Evolutionary conservation across 768 basidiomycete species (phyloP).

Genomic region (Leccinum barrowsii): DNA sequence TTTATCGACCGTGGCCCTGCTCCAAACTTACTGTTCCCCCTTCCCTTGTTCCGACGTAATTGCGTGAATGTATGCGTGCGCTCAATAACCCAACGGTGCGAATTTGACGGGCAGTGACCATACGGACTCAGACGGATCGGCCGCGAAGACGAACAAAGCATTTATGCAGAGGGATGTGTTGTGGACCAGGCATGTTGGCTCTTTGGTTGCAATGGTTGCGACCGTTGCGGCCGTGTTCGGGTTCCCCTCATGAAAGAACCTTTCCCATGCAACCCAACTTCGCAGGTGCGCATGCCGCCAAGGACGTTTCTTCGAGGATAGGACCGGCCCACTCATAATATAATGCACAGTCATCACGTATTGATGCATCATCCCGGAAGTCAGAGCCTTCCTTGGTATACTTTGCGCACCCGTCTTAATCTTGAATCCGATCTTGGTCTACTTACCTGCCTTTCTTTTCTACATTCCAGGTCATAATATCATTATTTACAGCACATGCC

Average conservation of each 20-base stretch:
- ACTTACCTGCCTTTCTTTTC: not conserved
- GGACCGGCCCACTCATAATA: not conserved
- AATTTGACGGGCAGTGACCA: constrained; percentile 55
- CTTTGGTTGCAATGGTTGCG: not conserved
- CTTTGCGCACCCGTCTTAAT: not conserved
- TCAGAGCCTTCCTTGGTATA: not conserved
- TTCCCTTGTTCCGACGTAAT: too few species aligned
- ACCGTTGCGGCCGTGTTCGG: not conserved
- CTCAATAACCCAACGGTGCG: constrained; percentile 57
- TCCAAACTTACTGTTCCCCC: not conserved
- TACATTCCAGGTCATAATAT: not conserved
- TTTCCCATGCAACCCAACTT: not conserved
- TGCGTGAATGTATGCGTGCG: too few species aligned
- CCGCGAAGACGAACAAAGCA: constrained; percentile 46
- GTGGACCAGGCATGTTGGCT: not conserved
- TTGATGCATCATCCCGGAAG: not conserved
- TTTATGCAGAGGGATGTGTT: not conserved
- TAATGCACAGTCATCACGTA: not conserved
- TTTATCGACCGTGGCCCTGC: not conserved
- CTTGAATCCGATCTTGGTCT: not conserved
- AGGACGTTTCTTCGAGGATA: not conserved
- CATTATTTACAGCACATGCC: too few species aligned
- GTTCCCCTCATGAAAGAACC: not conserved
- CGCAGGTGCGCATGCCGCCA: not conserved
- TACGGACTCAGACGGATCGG: constrained; percentile 12